Conservation (phyloP, 2,329 filamentous ascomycete genomes). For the Alternaria panax region DNA sequence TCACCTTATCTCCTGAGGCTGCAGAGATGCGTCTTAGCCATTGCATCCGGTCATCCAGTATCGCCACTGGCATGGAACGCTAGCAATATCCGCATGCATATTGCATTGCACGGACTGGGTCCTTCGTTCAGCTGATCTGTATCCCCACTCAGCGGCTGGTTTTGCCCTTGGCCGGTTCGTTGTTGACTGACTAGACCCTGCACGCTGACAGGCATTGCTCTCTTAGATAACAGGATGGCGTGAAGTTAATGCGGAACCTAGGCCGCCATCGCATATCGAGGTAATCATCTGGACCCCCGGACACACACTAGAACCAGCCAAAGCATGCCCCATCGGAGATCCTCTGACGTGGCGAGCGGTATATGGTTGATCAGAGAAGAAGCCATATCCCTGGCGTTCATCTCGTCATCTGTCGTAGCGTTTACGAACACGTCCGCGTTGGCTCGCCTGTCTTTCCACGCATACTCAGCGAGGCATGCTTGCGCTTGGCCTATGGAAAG, state of each 20-base stretch:
- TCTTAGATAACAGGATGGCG: slow-evolving; percentile 52
- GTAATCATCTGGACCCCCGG: slow-evolving; percentile 53
- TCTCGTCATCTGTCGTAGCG: slow-evolving; percentile 50
- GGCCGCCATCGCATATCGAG: slow-evolving; percentile 54
- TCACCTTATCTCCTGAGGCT: slow-evolving; percentile 58
- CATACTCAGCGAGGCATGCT: slow-evolving; percentile 41
- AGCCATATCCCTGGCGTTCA: slow-evolving; percentile 48
- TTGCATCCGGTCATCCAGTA: slow-evolving; percentile 48
- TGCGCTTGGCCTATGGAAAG: slow-evolving; percentile 38
- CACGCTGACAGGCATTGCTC: slow-evolving; percentile 53
- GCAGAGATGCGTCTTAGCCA: slow-evolving; percentile 48
- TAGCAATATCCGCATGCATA: slow-evolving; percentile 49
- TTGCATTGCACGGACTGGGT: slow-evolving; percentile 47
- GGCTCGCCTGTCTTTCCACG: slow-evolving; percentile 36
- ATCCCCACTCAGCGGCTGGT: slow-evolving; percentile 49
- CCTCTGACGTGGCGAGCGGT: slow-evolving; percentile 61
- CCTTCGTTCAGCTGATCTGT: slow-evolving; percentile 50
- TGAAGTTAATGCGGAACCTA: slow-evolving; percentile 54
- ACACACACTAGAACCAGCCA: slow-evolving; percentile 56
- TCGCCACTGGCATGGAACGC: slow-evolving; percentile 44
- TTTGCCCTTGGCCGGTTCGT: slow-evolving; percentile 50
- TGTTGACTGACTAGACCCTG: slow-evolving; percentile 51
- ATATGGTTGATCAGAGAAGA: slow-evolving; percentile 53
- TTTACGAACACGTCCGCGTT: slow-evolving; percentile 42
- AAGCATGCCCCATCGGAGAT: slow-evolving; percentile 58